Conservation (phyloP, 345 rosid genomes). For the Salix purpurea region DNA sequence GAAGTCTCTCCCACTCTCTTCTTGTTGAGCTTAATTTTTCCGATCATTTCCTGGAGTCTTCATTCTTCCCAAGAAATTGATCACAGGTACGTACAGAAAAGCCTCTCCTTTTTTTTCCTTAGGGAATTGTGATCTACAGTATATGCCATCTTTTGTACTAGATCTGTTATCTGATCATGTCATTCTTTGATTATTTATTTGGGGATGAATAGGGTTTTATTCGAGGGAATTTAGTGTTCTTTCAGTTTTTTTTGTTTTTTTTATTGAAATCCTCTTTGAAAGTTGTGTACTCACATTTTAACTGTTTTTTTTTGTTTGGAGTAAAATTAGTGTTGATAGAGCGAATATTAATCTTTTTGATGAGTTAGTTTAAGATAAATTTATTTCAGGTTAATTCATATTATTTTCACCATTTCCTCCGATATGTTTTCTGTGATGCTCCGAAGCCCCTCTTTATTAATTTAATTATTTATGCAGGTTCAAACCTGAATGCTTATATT, state of each 20-base stretch:
- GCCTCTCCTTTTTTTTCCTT: not conserved
- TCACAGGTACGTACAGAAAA: not conserved
- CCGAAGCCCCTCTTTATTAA: not conserved
- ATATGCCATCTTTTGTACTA: not conserved
- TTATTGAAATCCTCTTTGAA: not conserved
- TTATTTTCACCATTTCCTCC: not conserved
- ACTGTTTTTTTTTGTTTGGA: not conserved
- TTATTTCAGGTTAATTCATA: no score
- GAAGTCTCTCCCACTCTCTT: no score
- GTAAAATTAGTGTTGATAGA: not conserved
- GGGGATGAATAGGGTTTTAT: not conserved
- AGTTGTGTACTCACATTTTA: not conserved
- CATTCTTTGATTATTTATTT: not conserved
- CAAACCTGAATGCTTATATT: not conserved
- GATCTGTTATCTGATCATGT: not conserved
- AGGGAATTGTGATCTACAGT: not conserved
- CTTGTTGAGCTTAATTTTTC: no score
- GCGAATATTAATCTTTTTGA: not conserved
- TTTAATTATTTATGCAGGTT: no score
- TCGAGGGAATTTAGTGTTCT: not conserved
- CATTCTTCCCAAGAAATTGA: not conserved
- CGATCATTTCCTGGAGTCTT: not conserved
- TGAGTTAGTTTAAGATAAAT: no score
- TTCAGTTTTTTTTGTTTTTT: no score
- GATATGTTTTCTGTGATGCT: not conserved